Evolutionary conservation across 2,329 filamentous ascomycete species (phyloP), one percentile per base, ranked within the genome.

Genomic region (Atkinsonella hypoxylon): DNA sequence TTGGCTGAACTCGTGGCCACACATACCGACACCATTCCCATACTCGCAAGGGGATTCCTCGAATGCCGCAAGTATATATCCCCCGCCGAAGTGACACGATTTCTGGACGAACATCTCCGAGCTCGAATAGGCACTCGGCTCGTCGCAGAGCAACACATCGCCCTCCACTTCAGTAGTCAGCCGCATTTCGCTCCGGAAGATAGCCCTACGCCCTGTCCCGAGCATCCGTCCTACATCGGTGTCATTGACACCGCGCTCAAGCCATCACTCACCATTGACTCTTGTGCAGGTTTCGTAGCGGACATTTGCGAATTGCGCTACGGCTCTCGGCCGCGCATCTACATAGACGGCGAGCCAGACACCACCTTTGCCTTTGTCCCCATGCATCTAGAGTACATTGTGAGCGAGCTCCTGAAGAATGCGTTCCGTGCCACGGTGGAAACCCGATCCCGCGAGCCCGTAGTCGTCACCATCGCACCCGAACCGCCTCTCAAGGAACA

Each of bases 271-370:
- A 87, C 91, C 41, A 81, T 97, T 42, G 83, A 90, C 58, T 79
- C 81, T 7, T 97, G 91, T 67, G 90, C 90, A 48, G 83, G 84
- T 53, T 94, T 93, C 54, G 93, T 98, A 0, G 88, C 87, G 39
- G 93, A 97, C 62, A 95, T 97, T 54, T 97, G 91, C 70, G 93
- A 97, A 72, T 77, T 96, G 36, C 91, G 93, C 55, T 98, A 98
- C 62, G 93, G 93, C 48, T 82, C 94, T 1, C 81, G 93, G 0
- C 93, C 93, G 0, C 78, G 76, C 2, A 77, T 95, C 60, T 71
- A 83, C 45, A 85, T 98, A 60, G 86, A 90, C 57, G 93, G 93
- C 56, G 85, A 94, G 64, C 83, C 86, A 0, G 83, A 86, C 48
- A 89, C 90, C n/a, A 84, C 82, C 0, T 95, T 98, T 62, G 89